These are phyloP conservation scores for Trichophyton schoenleinii DNA, from an alignment of 2,329 filamentous ascomycete genomes.

Conservation along the genomic window DNA sequence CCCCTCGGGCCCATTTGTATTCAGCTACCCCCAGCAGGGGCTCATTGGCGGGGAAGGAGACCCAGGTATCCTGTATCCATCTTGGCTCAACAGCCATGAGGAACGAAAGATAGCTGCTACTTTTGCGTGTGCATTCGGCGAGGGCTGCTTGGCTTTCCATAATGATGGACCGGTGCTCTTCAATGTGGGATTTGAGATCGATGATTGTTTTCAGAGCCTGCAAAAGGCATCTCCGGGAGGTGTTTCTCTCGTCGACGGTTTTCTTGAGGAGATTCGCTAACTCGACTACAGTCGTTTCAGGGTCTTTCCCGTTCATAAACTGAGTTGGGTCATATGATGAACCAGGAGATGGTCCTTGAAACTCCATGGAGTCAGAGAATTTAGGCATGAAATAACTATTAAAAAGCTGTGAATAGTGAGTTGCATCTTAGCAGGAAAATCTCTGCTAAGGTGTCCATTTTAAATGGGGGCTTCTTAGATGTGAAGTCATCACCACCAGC, in stretches of 20 bases:
- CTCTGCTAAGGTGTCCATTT: too few relatives aligned
- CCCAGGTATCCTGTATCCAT: constrained; percentile 1
- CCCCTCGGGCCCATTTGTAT: neutral
- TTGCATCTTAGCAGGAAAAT: too few relatives aligned
- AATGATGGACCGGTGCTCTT: constrained; percentile 12
- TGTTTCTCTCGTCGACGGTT: neutral
- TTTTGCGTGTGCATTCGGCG: neutral
- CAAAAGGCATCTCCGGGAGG: constrained; percentile 5
- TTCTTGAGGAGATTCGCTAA: neutral
- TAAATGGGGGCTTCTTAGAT: too few relatives aligned
- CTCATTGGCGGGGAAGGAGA: neutral
- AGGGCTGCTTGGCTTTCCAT: constrained; percentile 9
- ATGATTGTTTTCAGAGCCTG: constrained; percentile 8
- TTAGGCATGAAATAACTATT: too few relatives aligned
- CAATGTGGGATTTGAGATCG: constrained; percentile 5
- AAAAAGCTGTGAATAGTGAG: too few relatives aligned
- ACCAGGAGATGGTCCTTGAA: too few relatives aligned
- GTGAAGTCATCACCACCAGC: too few relatives aligned
- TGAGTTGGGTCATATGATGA: neutral
- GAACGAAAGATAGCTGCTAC: neutral
- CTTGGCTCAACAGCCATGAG: neutral
- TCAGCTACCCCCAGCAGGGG: neutral
- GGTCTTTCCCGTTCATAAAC: neutral
- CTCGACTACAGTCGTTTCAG: neutral
- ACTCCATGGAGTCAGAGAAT: too few relatives aligned